Conservation (phyloP, 169 alveolate species). For the Perkinsus olseni region DNA sequence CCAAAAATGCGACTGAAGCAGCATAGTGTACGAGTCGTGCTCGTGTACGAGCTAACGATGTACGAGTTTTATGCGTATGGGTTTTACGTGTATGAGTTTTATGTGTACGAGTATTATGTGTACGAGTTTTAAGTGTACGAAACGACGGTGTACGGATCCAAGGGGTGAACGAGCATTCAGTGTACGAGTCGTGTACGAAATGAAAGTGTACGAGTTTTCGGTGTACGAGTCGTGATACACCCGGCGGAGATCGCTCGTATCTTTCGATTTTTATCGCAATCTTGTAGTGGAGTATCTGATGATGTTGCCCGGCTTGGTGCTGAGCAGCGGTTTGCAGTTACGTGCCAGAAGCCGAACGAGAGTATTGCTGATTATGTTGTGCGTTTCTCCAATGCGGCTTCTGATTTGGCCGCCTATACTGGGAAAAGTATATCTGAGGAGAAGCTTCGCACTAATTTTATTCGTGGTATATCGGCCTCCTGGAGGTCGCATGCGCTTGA, state of each 20-base stretch:
- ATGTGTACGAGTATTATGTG: too few species aligned
- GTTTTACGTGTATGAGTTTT: too few species aligned
- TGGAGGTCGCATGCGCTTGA: neutral
- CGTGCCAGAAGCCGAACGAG: neutral
- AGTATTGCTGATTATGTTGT: neutral
- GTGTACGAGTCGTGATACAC: too few species aligned
- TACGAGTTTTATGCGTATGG: too few species aligned
- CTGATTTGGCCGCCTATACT: neutral
- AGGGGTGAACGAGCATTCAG: too few species aligned
- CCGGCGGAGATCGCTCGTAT: neutral
- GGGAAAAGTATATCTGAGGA: neutral
- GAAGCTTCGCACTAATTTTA: neutral
- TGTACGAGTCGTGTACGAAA: too few species aligned
- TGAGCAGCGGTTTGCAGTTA: neutral
- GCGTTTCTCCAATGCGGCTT: neutral
- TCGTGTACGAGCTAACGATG: too few species aligned
- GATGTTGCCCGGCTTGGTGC: neutral
- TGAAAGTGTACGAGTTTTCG: too few species aligned
- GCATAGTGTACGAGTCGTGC: too few species aligned
- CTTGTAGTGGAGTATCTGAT: neutral
- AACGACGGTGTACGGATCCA: too few species aligned
- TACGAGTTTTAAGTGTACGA: too few species aligned
- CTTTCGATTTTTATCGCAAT: neutral
- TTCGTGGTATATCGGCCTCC: neutral
- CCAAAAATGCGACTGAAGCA: too few species aligned